A percentile compares a stretch with the other conserved stretches of the same genome.
Conservation (phyloP, 495 filamentous ascomycete species). For the Daldinia vernicosa region DNA sequence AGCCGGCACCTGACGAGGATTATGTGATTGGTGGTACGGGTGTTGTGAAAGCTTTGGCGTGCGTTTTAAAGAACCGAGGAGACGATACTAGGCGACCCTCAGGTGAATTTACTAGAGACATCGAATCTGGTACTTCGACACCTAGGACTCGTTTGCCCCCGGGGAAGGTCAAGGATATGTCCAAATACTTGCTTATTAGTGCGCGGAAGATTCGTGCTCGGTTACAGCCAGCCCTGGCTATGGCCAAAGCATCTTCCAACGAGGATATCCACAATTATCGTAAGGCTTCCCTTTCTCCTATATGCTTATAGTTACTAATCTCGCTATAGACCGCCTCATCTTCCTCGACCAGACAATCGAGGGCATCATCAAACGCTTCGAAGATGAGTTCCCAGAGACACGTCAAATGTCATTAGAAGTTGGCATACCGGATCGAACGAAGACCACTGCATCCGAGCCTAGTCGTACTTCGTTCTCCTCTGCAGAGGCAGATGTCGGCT, state of each 20-base stretch:
- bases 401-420: slow-evolving; percentile 63
- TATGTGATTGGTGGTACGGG: slow-evolving; percentile 97
- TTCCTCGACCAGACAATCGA: slow-evolving; percentile 91
- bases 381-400: slow-evolving; percentile 94
- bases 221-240: slow-evolving; percentile 84
- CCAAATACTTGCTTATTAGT: slow-evolving; percentile 82
- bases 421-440: slow-evolving; percentile 43
- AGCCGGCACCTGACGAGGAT: slow-evolving; percentile 84
- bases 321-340: slow-evolving; percentile 71
- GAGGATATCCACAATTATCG: slow-evolving; percentile 73
- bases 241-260: slow-evolving; percentile 65
- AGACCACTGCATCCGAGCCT: slow-evolving; percentile 51
- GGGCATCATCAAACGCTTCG: slow-evolving; percentile 92
- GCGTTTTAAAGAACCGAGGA: slow-evolving; percentile 82
- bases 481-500: slow-evolving; percentile 41
- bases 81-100: slow-evolving; percentile 62
- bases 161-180: slow-evolving; percentile 88
- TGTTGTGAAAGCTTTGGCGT: slow-evolving; percentile 91
- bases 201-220: slow-evolving; percentile 87
- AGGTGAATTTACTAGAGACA: slow-evolving; percentile 53
- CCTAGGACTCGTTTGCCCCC: slow-evolving; percentile 40
- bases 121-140: slow-evolving; percentile 45
- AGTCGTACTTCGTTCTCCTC: slow-evolving; percentile 36
- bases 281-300: slow-evolving; percentile 56
- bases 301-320: slow-evolving; percentile 39